These are phyloP conservation scores for Termitomyces sp. DNA, from an alignment of 768 basidiomycete genomes.

Conservation along the genomic window DNA sequence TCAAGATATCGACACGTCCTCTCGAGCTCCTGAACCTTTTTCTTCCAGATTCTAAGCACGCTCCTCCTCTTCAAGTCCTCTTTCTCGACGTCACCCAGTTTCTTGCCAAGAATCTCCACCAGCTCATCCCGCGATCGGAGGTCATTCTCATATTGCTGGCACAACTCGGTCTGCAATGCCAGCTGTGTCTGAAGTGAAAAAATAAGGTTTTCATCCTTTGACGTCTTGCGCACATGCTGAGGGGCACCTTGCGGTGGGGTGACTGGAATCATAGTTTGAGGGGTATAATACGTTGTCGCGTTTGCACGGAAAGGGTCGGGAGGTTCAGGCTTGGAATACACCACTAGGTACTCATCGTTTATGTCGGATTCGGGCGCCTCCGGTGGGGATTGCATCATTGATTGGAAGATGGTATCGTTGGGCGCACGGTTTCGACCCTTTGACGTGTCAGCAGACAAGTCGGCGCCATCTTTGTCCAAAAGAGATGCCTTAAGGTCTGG, in stretches of 20 bases:
- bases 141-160: constrained; percentile 72
- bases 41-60: constrained; percentile 59
- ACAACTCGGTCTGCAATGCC: constrained; percentile 67
- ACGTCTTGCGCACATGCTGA: constrained; percentile 51
- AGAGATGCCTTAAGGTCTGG: constrained; percentile 25
- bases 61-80: constrained; percentile 57
- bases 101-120: constrained; percentile 51
- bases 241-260: constrained; percentile 47
- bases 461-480: constrained; percentile 15
- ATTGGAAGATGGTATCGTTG: constrained; percentile 62
- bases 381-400: constrained; percentile 39
- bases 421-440: constrained; percentile 47
- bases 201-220: constrained; percentile 67
- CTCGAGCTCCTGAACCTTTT: constrained; percentile 73
- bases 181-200: constrained; percentile 72
- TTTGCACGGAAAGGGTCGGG: constrained; percentile 73
- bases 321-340: constrained; percentile 36
- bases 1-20: constrained; percentile 59
- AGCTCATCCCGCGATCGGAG: constrained; percentile 68
- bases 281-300: constrained; percentile 73
- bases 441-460: constrained; percentile 19
- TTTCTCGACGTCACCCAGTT: constrained; percentile 48
- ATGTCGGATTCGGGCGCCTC: constrained; percentile 54
- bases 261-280: constrained; percentile 64
- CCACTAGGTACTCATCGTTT: constrained; percentile 52